These are phyloP conservation scores for Massospora cicadina DNA, from an alignment of 371 early-diverging fungal genomes.

Conservation along the genomic window DNA sequence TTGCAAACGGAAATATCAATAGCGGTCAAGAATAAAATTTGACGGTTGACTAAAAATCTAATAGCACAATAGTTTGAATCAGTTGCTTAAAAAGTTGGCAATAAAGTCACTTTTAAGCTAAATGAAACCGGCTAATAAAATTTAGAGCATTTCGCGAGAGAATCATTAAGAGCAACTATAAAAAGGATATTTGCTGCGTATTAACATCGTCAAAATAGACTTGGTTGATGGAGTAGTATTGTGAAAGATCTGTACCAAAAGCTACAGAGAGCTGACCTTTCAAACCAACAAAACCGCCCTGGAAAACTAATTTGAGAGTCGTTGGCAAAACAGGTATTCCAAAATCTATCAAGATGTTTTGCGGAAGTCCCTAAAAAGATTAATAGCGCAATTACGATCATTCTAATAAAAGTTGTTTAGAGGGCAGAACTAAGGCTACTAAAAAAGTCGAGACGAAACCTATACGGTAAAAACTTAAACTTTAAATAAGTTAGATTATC, in stretches of 20 bases:
- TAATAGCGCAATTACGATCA: too few relatives aligned
- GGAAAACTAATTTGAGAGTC: constrained; percentile 49
- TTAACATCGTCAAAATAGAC: constrained; percentile 59
- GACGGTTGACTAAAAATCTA: background rate
- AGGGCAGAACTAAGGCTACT: too few relatives aligned
- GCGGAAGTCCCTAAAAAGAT: constrained; percentile 56
- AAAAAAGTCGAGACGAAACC: too few relatives aligned
- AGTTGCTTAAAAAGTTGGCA: too few relatives aligned
- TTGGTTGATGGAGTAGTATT: constrained; percentile 24
- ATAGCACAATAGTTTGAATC: too few relatives aligned
- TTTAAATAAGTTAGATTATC: too few relatives aligned
- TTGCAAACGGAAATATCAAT: background rate
- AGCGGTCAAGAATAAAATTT: background rate
- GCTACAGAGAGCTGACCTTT: constrained; percentile 27
- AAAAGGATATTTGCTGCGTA: constrained; percentile 25
- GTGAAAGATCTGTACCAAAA: constrained; percentile 15
- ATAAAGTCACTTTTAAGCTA: too few relatives aligned
- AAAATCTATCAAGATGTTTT: constrained; percentile 62
- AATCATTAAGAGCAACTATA: too few relatives aligned
- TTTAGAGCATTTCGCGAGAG: too few relatives aligned
- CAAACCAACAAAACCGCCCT: constrained; percentile 83
- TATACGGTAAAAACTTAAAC: too few relatives aligned
- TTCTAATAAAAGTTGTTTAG: too few relatives aligned
- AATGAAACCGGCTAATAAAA: too few relatives aligned
- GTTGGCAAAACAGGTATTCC: constrained; percentile 25